These are phyloP conservation scores for Alternaria gansuensis DNA, from an alignment of 2,329 filamentous ascomycete genomes.

Conservation along the genomic window DNA sequence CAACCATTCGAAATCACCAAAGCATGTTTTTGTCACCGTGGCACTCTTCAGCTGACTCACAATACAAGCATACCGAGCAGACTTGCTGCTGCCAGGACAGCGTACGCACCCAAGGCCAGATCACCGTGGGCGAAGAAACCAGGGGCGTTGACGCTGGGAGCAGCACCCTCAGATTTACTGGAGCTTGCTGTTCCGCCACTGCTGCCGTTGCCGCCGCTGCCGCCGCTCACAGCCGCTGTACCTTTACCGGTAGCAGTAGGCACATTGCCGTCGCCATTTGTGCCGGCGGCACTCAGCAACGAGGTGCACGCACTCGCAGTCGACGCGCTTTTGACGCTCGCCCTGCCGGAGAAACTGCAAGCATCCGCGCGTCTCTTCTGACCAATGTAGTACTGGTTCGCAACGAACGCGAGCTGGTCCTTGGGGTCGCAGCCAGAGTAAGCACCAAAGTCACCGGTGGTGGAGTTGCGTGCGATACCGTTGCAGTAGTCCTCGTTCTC, in stretches of 20 bases:
- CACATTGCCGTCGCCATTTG: conserved; percentile 65
- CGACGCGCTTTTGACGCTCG: conserved; percentile 62
- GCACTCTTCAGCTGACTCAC: conserved; percentile 10
- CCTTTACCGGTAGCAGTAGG: conserved; percentile 44
- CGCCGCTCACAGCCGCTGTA: conserved; percentile 25
- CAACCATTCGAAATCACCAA: background rate
- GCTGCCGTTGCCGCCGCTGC: conserved; percentile 9
- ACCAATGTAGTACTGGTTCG: conserved; percentile 73
- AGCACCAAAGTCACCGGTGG: conserved; percentile 74
- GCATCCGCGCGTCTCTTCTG: conserved; percentile 60
- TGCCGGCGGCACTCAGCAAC: conserved; percentile 69
- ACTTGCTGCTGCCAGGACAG: conserved; percentile 32
- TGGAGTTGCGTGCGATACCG: conserved; percentile 73
- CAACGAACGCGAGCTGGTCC: conserved; percentile 76
- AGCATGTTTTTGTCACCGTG: background rate
- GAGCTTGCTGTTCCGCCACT: conserved; percentile 21
- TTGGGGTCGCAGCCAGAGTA: conserved; percentile 77
- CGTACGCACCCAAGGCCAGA: conserved; percentile 34
- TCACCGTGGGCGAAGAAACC: conserved; percentile 41
- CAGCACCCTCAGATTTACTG: conserved; percentile 26
- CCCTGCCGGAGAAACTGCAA: conserved; percentile 75
- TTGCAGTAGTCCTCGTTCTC: conserved; percentile 64
- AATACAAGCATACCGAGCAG: conserved; percentile 42
- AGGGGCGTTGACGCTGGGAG: conserved; percentile 31
- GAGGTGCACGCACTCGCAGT: conserved; percentile 63